Base-by-base conservation (phyloP, 2,329 filamentous ascomycete species). In the Ophiostoma quercus region DNA sequence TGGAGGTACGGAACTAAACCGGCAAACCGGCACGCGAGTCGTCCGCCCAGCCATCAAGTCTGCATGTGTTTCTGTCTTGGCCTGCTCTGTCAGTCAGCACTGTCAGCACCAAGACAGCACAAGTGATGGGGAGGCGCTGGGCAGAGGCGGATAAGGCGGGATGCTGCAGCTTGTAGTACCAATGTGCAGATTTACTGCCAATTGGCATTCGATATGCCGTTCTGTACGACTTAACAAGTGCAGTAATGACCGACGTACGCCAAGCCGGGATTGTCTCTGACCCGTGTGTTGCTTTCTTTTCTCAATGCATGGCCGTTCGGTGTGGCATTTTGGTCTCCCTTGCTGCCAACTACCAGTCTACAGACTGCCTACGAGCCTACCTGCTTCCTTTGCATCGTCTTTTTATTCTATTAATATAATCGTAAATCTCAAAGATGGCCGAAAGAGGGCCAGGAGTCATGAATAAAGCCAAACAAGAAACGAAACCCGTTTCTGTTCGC, bases 21-120 rank as follows among this genome's bases (percentile, higher is more conserved):
- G 57, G 57, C 22, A 62, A 62, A 32, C 25, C 57, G 57, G 57
- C 57, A 62, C 57, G 57, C 57, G 57, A 62, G 25, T 60, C 6
- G 51, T 57, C 7, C 16, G 16, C 19, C 19, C 5, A 47, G 43
- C 19, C 43, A 14, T 41, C 39, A 4, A 41, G 39, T 41, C 39
- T 41, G 12, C 19, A 5, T n/a, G 43, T 47, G 16, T 47, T 47
- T 34, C 34, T 47, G 43, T 47, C 16, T 47, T n/a, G 43, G 43
- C 16, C 3, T 43, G 12, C 12, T 16, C 16, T 43, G 41, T 43
- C 41, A 51, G 34, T 34, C 34, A 34, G 34, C 34, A 34, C 47
- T n/a, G 47, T 54, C 47, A 54, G 47, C 47, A 54, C 47, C n/a
- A 22, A 54, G 41, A 9, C 41, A 43, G 41, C 12, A 43, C 41